Evolutionary conservation across 2,329 filamentous ascomycete genomes (phyloP).

Genomic region (Hymenoscyphus linearis): DNA sequence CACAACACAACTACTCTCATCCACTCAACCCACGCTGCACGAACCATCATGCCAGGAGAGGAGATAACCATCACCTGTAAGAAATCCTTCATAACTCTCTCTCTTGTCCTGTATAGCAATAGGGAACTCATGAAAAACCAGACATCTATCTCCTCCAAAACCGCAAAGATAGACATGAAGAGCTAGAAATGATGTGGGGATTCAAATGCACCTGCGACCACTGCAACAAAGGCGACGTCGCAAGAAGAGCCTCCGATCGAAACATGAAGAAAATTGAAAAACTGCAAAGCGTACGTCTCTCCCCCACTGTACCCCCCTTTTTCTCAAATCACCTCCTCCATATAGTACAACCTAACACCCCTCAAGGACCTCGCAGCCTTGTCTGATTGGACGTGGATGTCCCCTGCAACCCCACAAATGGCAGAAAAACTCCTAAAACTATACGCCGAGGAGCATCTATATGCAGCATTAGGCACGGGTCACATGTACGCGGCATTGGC

Average conservation of each 20-base stretch:
- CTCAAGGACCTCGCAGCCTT: conserved; percentile 30
- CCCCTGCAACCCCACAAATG: conserved; percentile 31
- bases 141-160: conserved; percentile 32
- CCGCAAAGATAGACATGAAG: conserved; percentile 27
- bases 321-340: neutral
- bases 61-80: conserved; percentile 39
- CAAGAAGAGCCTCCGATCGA: conserved; percentile 28
- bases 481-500: conserved; percentile 38
- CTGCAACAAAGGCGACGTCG: conserved; percentile 28
- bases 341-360: neutral
- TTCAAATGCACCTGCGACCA: conserved; percentile 37
- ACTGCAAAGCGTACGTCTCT: conserved; percentile 22
- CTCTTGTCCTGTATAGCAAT: too few species aligned
- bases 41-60: conserved; percentile 36
- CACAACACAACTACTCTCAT: conserved; percentile 34
- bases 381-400: conserved; percentile 32
- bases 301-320: neutral
- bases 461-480: conserved; percentile 31
- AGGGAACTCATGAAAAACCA: conserved; percentile 9
- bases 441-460: conserved; percentile 34
- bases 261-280: conserved; percentile 32
- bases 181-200: conserved; percentile 34
- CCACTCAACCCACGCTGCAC: conserved; percentile 35
- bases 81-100: too few species aligned
- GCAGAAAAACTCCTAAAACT: conserved; percentile 36